Base-by-base conservation (phyloP, 148 eudicot species). In the Rhododendron williamsianum region DNA sequence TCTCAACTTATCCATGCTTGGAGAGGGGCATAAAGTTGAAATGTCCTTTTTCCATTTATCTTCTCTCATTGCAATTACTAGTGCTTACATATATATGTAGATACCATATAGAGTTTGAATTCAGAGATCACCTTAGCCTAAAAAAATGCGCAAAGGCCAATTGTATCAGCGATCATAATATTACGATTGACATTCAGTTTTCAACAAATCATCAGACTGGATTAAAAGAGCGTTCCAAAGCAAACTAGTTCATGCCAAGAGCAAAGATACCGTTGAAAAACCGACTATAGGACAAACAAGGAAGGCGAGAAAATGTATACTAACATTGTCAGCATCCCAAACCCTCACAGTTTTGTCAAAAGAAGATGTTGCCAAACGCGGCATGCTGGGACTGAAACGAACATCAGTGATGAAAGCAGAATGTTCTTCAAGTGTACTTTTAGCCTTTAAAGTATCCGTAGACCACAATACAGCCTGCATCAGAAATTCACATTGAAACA, bases 301-400 rank as follows among this genome's bases (percentile, higher is more conserved):
- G 56, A 65, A 77, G 21, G 21, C 46, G 67, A 52, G 60, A 23
- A 58, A 27, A 79, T 54, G 60, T 79, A 43, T 41, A 92, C 98
- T 88, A 51, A 95, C 98, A 88, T 91, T 94, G 65, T 95, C 98
- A 38, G 91, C 93, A 87, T 95, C 98, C 98, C 98, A 95, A 85
- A 95, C 96, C 89, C 98, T 88, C 77, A 95, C 98, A 84, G 98
- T 90, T 88, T 93, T 95, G 87, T 95, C 98, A 87, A 92, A 96
- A 49, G 98, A 96, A 45, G 98, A 96, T 81, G 98, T 96, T 86
- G 98, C 98, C 72, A 96, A 94, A 60, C 98, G 96, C 19, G 93
- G 88, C 91, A 91, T 90, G 92, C 94, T 94, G 54, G 98, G 94
- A 76, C 98, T 94, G 90, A 96, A 96, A 77, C 98, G 98, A 49